These are phyloP conservation scores for Aureoboletus auriporus DNA, from an alignment of 768 basidiomycete genomes.

Conservation along the genomic window DNA sequence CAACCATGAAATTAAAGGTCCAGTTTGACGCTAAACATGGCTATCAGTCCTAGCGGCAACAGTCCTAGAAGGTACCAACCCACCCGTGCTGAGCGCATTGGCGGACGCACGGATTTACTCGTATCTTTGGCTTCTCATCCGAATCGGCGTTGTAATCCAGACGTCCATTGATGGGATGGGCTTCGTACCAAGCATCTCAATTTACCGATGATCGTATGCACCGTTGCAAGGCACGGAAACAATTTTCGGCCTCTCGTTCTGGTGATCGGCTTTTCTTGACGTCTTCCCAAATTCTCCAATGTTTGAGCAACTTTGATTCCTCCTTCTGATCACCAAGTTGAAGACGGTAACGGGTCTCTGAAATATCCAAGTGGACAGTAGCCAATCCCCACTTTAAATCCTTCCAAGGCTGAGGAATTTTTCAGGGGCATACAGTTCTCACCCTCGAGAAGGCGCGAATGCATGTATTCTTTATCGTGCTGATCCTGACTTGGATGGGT, in stretches of 20 bases:
- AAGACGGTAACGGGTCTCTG: background rate
- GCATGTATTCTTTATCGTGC: no score
- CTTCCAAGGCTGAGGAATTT: background rate
- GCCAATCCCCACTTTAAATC: slow-evolving; percentile 17
- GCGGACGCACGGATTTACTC: slow-evolving; percentile 52
- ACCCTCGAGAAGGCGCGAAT: no score
- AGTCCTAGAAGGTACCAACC: background rate
- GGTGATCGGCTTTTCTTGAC: slow-evolving; percentile 26
- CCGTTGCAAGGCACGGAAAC: slow-evolving; percentile 22
- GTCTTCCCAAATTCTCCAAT: slow-evolving; percentile 15
- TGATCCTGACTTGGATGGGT: no score
- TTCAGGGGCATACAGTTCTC: no score
- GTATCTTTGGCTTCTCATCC: background rate
- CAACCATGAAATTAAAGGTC: slow-evolving; percentile 59
- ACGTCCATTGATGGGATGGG: slow-evolving; percentile 12
- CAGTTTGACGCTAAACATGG: slow-evolving; percentile 35
- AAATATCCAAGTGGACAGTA: slow-evolving; percentile 17
- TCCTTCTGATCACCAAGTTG: background rate
- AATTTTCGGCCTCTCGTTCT: background rate
- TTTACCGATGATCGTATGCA: background rate
- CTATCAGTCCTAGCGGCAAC: background rate
- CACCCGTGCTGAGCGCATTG: slow-evolving; percentile 56
- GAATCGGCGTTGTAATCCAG: slow-evolving; percentile 16
- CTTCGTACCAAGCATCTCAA: slow-evolving; percentile 34
- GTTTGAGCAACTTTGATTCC: slow-evolving; percentile 12